Percentiles rank a stretch among this genome's conserved stretches.
Conservation (phyloP, 768 basidiomycete species). For the Pulveroboletus sp. region DNA sequence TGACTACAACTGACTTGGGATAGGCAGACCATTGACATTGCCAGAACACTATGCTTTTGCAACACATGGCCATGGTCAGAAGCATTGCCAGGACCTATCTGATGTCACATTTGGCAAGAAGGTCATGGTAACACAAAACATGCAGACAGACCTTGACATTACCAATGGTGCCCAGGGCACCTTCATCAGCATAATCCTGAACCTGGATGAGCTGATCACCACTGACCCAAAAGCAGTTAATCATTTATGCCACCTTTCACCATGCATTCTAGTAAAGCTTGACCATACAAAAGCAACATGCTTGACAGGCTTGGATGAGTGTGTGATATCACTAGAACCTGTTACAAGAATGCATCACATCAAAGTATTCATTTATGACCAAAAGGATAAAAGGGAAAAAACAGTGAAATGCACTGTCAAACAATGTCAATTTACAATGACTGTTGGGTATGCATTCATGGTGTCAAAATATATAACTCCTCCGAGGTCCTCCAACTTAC, state of each 20-base stretch:
- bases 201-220: neutral
- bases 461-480: no score
- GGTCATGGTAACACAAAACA: slow-evolving; percentile 38
- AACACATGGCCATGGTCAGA: no score
- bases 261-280: neutral
- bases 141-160: slow-evolving; percentile 40
- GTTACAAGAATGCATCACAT: neutral
- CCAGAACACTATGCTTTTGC: neutral
- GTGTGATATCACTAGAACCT: neutral
- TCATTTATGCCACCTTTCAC: neutral
- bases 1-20: no score
- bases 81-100: neutral
- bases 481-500: no score
- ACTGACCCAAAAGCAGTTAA: neutral
- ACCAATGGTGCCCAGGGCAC: slow-evolving; percentile 36
- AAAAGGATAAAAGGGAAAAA: no score
- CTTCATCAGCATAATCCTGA: neutral
- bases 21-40: neutral
- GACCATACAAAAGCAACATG: neutral
- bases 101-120: slow-evolving; percentile 31
- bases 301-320: neutral
- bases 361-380: no score
- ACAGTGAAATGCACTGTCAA: neutral
- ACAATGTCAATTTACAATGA: neutral
- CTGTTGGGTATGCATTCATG: neutral